These are phyloP conservation scores for Blastobotrys attinorum DNA, from an alignment of 805 yeast species.

Conservation along the genomic window DNA sequence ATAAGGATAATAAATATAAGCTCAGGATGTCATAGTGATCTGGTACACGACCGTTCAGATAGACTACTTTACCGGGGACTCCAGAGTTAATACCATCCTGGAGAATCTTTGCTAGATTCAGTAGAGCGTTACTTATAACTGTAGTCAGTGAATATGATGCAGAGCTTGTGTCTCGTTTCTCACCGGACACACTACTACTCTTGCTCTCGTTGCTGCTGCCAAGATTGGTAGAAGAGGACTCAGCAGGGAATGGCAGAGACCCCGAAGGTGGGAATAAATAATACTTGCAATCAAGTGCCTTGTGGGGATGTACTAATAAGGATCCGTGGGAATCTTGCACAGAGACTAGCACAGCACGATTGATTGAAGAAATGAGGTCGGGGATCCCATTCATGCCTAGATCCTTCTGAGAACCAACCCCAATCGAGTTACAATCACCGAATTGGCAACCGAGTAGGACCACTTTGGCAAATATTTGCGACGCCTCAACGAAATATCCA, in stretches of 20 bases:
- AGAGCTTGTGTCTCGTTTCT: not conserved
- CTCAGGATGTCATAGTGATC: conserved; percentile 22
- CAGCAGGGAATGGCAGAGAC: not conserved
- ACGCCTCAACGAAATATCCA: conserved; percentile 16
- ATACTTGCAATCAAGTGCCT: not conserved
- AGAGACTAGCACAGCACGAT: not conserved
- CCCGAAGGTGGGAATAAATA: not conserved
- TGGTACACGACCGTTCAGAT: conserved; percentile 22
- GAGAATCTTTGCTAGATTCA: conserved; percentile 27
- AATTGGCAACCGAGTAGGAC: conserved; percentile 4
- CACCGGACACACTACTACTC: not conserved
- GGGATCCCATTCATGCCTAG: not conserved
- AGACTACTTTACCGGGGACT: conserved; percentile 14
- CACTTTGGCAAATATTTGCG: conserved; percentile 17
- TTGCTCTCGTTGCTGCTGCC: not conserved
- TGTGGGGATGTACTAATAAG: not conserved
- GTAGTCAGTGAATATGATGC: not conserved
- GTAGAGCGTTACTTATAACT: conserved; percentile 19
- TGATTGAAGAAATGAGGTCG: not conserved
- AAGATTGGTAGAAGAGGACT: not conserved
- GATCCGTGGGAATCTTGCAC: not conserved
- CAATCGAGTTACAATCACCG: not conserved
- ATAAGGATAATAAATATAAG: conserved; percentile 24
- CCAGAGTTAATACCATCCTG: conserved; percentile 29
- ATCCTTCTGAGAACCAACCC: not conserved